Evolutionary conservation across 148 eudicot species (phyloP).

Genomic region (Fagopyrum homotropicum): DNA sequence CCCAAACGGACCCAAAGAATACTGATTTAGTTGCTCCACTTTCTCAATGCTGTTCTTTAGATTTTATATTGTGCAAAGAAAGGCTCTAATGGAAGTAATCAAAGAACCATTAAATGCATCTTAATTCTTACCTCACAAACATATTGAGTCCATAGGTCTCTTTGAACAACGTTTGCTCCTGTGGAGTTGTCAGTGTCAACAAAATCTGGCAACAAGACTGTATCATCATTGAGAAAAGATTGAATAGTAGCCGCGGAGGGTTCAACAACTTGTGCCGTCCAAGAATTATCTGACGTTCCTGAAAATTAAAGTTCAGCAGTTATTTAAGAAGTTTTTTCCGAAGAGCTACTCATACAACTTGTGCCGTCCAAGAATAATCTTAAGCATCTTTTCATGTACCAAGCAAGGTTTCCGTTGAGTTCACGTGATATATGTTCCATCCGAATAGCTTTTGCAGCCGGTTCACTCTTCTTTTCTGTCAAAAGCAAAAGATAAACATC

Average conservation of each 20-base stretch:
- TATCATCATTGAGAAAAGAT: slow-evolving; percentile 37
- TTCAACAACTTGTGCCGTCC: slow-evolving; percentile 55
- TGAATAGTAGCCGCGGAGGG: slow-evolving; percentile 51
- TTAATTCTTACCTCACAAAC: slow-evolving; percentile 56
- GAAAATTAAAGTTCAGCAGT: slow-evolving; percentile 5
- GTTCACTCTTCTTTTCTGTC: slow-evolving; percentile 76
- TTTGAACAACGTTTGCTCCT: slow-evolving; percentile 31
- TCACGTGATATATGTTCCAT: slow-evolving; percentile 71
- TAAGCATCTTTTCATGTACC: slow-evolving; percentile 24
- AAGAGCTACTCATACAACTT: neutral
- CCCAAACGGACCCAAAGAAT: no score
- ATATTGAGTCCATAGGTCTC: slow-evolving; percentile 79
- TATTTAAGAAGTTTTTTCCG: neutral
- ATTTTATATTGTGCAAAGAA: neutral
- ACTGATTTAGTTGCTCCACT: no score
- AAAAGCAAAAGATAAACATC: neutral
- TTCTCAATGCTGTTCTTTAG: no score
- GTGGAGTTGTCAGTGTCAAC: slow-evolving; percentile 14
- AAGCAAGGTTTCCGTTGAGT: slow-evolving; percentile 58
- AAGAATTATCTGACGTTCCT: slow-evolving; percentile 54
- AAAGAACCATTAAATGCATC: neutral
- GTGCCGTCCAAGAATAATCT: no score
- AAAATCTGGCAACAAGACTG: slow-evolving; percentile 15
- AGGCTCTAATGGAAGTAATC: neutral
- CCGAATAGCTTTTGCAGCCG: slow-evolving; percentile 62